These are phyloP conservation scores for Castanospermum australe DNA, from an alignment of 306 rosid species.

Conservation along the genomic window DNA sequence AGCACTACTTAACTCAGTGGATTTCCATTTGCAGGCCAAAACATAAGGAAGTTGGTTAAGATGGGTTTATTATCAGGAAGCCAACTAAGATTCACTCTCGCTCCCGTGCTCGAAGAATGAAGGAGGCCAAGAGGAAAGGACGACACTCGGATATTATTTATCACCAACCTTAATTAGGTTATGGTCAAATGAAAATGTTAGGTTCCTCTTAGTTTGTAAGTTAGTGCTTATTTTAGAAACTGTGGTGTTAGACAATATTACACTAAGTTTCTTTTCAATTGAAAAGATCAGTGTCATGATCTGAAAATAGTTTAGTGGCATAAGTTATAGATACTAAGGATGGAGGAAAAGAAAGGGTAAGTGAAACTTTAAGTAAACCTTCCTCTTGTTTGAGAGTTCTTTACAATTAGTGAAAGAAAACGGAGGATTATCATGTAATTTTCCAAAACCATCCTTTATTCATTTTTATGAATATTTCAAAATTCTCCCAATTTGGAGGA, in stretches of 20 bases:
- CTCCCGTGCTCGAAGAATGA: slow-evolving; percentile 47
- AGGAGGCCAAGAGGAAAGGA: slow-evolving; percentile 51
- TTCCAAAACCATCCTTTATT: too few relatives aligned
- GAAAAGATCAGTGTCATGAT: neutral
- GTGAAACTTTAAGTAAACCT: too few relatives aligned
- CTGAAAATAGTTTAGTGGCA: neutral
- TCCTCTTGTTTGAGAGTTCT: too few relatives aligned
- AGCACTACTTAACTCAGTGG: neutral
- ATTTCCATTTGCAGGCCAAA: slow-evolving; percentile 33
- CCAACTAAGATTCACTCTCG: slow-evolving; percentile 52
- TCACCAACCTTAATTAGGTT: neutral
- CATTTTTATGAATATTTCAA: too few relatives aligned
- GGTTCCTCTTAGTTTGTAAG: neutral
- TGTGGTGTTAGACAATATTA: neutral
- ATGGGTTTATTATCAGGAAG: slow-evolving; percentile 47
- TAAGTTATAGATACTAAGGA: too few relatives aligned
- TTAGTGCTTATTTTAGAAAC: neutral
- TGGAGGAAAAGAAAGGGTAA: too few relatives aligned
- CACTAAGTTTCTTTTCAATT: neutral
- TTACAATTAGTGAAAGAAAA: too few relatives aligned
- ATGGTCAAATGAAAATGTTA: neutral
- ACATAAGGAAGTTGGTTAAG: slow-evolving; percentile 44
- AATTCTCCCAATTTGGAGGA: too few relatives aligned
- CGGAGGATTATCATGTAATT: too few relatives aligned
- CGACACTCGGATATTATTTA: slow-evolving; percentile 46